These are phyloP conservation scores for Artemisia annua DNA, from an alignment of 129 eudicot species.

Conservation along the genomic window DNA sequence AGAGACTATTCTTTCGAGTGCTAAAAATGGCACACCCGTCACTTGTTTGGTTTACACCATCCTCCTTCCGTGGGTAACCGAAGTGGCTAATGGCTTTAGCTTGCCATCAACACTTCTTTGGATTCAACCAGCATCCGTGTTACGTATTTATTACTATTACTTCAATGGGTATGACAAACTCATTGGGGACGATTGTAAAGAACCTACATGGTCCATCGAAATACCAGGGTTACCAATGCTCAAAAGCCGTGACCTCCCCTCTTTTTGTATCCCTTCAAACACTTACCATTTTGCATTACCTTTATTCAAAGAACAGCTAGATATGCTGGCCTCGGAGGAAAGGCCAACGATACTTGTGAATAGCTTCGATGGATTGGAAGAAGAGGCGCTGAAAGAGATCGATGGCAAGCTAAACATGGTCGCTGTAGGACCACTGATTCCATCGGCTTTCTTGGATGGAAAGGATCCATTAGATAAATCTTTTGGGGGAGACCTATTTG, in stretches of 20 bases:
- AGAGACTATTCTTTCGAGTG: too few relatives aligned
- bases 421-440: constrained; percentile 40
- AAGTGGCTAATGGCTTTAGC: too few relatives aligned
- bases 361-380: constrained; percentile 33
- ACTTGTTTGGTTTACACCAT: too few relatives aligned
- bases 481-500: constrained; percentile 21
- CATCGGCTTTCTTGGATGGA: constrained; percentile 30
- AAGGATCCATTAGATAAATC: constrained; percentile 1
- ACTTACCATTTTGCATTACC: neutral
- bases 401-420: constrained; percentile 24
- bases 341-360: too few relatives aligned
- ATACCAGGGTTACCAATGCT: constrained; percentile 39
- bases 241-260: constrained; percentile 32
- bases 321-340: too few relatives aligned
- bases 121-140: too few relatives aligned
- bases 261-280: constrained; percentile 29
- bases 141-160: neutral
- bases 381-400: constrained; percentile 24
- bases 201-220: constrained; percentile 30
- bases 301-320: constrained; percentile 30
- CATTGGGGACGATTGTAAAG: neutral
- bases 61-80: too few relatives aligned
- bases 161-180: constrained; percentile 30
- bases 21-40: too few relatives aligned
- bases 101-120: too few relatives aligned